Percentiles rank a stretch among this genome's conserved stretches.
Evolutionary conservation across 768 basidiomycete genomes (phyloP).

Genomic region (Amanita muscaria): DNA sequence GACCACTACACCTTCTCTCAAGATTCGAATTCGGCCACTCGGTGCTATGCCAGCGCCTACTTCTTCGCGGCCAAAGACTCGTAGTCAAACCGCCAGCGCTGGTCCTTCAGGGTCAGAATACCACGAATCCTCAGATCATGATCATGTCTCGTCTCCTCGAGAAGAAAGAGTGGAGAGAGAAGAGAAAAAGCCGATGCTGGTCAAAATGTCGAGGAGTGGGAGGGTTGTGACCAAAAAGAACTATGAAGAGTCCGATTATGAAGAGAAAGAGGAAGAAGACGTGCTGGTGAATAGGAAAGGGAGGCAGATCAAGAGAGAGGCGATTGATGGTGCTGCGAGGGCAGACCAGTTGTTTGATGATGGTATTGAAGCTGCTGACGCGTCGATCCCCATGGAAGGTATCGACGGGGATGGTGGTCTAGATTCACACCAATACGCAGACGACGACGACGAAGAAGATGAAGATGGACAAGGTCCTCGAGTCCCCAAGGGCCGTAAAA

Average conservation of each 20-base stretch:
- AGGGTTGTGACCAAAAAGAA: constrained; percentile 28
- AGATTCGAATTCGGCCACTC: constrained; percentile 22
- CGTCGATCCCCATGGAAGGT: neutral
- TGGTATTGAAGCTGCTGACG: constrained; percentile 20
- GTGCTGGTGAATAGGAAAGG: constrained; percentile 9
- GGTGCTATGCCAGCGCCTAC: neutral
- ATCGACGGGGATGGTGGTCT: too few species aligned
- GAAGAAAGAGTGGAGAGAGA: constrained; percentile 29
- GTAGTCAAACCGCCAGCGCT: constrained; percentile 22
- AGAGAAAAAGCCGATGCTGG: constrained; percentile 21
- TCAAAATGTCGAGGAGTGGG: constrained; percentile 29
- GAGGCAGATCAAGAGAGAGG: constrained; percentile 9
- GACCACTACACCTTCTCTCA: constrained; percentile 9
- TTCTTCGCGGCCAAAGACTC: constrained; percentile 16
- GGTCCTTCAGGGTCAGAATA: constrained; percentile 42
- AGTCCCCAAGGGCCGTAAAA: neutral
- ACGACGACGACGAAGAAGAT: constrained; percentile 5
- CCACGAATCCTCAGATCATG: constrained; percentile 28
- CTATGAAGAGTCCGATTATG: constrained; percentile 26
- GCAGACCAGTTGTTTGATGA: constrained; percentile 16
- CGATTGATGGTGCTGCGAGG: constrained; percentile 5
- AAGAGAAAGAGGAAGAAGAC: too few species aligned
- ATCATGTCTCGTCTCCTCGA: constrained; percentile 15
- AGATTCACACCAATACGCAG: constrained; percentile 10
- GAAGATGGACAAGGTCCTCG: constrained; percentile 1